Percentiles rank a stretch among this genome's conserved stretches.
Evolutionary conservation across 2,329 filamentous ascomycete genomes (phyloP).

Genomic region (Neofusicoccum laricinum): DNA sequence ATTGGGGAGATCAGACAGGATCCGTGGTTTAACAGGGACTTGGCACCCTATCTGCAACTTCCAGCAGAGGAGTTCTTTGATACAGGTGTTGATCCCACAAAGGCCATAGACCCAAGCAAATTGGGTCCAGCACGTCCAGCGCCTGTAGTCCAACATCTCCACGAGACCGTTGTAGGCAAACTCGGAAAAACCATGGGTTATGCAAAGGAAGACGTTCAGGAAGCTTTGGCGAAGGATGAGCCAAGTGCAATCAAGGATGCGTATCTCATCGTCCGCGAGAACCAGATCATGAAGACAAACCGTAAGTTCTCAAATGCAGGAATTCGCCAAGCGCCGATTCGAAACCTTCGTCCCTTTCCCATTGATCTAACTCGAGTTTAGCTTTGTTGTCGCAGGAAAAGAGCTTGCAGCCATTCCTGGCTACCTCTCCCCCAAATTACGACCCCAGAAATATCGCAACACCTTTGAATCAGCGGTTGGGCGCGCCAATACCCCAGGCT

Average conservation of each 20-base stretch:
- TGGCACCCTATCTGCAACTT: slow-evolving; percentile 81
- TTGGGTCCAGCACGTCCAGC: slow-evolving; percentile 70
- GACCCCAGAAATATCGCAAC: slow-evolving; percentile 34
- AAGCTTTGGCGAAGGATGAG: slow-evolving; percentile 85
- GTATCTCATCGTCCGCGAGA: slow-evolving; percentile 96
- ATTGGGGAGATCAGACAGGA: slow-evolving; percentile 92
- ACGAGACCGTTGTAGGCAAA: slow-evolving; percentile 90
- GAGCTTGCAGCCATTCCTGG: slow-evolving; percentile 53
- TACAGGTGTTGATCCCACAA: slow-evolving; percentile 90
- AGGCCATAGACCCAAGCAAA: slow-evolving; percentile 78
- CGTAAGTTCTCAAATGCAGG: slow-evolving; percentile 60
- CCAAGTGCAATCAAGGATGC: slow-evolving; percentile 98
- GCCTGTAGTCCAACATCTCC: slow-evolving; percentile 82
- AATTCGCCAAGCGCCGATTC: not conserved
- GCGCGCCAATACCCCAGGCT: slow-evolving; percentile 27
- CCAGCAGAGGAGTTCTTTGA: slow-evolving; percentile 90
- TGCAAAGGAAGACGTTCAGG: slow-evolving; percentile 88
- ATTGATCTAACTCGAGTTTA: slow-evolving; percentile 24
- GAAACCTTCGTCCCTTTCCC: not conserved
- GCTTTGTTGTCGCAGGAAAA: slow-evolving; percentile 54
- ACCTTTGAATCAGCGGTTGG: slow-evolving; percentile 33
- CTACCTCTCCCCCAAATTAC: slow-evolving; percentile 55
- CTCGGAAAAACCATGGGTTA: slow-evolving; percentile 98
- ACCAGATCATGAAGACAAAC: slow-evolving; percentile 93
- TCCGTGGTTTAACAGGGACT: slow-evolving; percentile 86